Base-by-base conservation (phyloP, 345 rosid species). In the Citrus maxima region DNA sequence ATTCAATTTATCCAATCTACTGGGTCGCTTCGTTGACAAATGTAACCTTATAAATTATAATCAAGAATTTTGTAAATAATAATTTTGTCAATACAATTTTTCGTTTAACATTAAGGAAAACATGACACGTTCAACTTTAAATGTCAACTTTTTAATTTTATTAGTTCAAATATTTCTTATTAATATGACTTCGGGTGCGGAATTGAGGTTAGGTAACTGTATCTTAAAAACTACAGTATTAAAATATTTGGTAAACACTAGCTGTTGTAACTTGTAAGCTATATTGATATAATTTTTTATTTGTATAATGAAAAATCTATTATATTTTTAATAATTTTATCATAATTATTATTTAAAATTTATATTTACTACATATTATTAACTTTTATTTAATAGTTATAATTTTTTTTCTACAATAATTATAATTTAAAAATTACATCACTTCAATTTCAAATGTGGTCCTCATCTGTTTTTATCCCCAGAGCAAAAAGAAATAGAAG, bases 391-490 rank as follows among this genome's bases (percentile, higher is more conserved):
- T 3, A 4, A 32, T 32, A 3, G 0, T 32, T 32, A 32, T 32
- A 32, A 32, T 32, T 32, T 4, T 32, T 30, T 32, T 32, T 2
- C 3, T 32, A 32, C 5, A 32, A 32, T 0, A 32, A 4, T 0
- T 32, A 4, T 32, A 32, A 0, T 3, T 32, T 32, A 32, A 32
- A 32, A 32, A 0, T 32, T 32, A 3, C 5, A 32, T 0, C 0
- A 32, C 5, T 4, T 32, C 0, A 32, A 32, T 32, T 0, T 0
- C 5, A 32, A 32, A 4, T 4, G 0, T 4, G 5, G 4, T 0
- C 4, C 0, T 4, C 0, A 0, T 4, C 0, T 10, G 3, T 40
- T 9, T 40, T 40, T 40, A 2, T 2, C 1, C 1, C 14, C 1
- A 0, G 0, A 2, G 46, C 0, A 42, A 46, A 46, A 46, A 46